Evolutionary conservation across 345 rosid genomes (phyloP), one percentile per base, ranked within the genome.

Genomic region (Heritiera littoralis): DNA sequence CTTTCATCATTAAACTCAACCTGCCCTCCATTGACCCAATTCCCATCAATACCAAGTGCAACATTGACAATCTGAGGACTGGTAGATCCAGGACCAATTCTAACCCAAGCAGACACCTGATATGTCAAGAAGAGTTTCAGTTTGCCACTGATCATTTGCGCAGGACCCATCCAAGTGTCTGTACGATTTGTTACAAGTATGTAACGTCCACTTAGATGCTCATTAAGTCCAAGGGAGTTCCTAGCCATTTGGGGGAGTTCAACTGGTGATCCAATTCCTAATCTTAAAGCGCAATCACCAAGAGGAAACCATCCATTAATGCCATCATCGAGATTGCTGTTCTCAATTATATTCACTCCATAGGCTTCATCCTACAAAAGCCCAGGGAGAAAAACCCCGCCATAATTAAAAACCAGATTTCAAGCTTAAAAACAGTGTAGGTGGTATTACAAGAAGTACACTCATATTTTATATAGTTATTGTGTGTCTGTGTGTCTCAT

Each of bases 81-180:
- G 12, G 83, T 84, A 30, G 86, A 82, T 18, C 87, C 88, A 5
- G 88, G 77, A 58, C 92, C 90, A 74, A 93, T 81, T 88, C 87
- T 89, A 58, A 92, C 97, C 98, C 98, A 95, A 11, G 97, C 98
- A 32, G 98, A 89, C 35, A 93, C 87, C 84, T 95, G 97, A 84
- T 92, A 95, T 51, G 98, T 92, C 85, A 95, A 78, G 79, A 86
- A 90, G 75, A 89, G 92, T 81, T 91, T 85, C 79, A 95, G 45
- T 83, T 86, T 92, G 35, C 91, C 92, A 0, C 90, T 86, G 86
- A 95, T 92, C 74, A 93, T 86, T 83, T 95, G 98, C 52, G 98
- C 98, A n/a, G 98, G 98, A 61, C 98, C 98, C 97, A 95, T 93
- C 98, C 98, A 95, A 75, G 84, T 90, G 79, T 92, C 92, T 0